phyloP scores from a whole-genome alignment of 495 filamentous ascomycete species.

The Oleoguttula mirabilis region DNA sequence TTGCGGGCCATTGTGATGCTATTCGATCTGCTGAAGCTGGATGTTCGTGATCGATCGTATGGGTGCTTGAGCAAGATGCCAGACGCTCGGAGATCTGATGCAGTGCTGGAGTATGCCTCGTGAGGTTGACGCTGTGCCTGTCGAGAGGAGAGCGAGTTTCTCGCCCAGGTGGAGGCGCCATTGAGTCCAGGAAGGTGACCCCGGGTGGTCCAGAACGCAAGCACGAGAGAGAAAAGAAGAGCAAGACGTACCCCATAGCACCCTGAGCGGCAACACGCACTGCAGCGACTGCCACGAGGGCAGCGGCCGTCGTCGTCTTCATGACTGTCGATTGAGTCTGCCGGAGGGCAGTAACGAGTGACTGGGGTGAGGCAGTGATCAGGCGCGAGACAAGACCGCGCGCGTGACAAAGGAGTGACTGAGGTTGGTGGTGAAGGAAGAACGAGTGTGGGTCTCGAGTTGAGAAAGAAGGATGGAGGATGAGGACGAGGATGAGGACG shows the following conservation, averaged over 20 bases:
- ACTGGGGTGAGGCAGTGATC: slow-evolving; percentile 6
- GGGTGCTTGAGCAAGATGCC: too few species aligned
- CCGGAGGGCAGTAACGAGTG: slow-evolving; percentile 9
- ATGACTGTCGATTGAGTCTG: slow-evolving; percentile 1
- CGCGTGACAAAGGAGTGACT: too few species aligned
- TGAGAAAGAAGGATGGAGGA: not conserved
- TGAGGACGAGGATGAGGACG: not conserved
- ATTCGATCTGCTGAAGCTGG: too few species aligned
- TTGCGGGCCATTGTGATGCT: too few species aligned
- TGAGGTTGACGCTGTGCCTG: too few species aligned
- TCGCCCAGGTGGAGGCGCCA: not conserved
- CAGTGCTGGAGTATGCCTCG: too few species aligned
- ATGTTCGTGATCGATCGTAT: too few species aligned
- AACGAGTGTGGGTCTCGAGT: not conserved
- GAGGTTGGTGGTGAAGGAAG: not conserved
- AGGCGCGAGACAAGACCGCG: too few species aligned
- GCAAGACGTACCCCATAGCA: not conserved
- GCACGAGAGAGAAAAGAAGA: not conserved
- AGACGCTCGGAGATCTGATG: too few species aligned
- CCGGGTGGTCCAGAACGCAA: not conserved
- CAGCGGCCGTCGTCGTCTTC: not conserved
- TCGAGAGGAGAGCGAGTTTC: too few species aligned
- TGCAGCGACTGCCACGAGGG: not conserved
- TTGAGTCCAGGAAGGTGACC: not conserved
- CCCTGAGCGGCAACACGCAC: not conserved